phyloP scores from a whole-genome alignment of 2,329 filamentous ascomycete genomes.

The Coniochaeta ligniaria region DNA sequence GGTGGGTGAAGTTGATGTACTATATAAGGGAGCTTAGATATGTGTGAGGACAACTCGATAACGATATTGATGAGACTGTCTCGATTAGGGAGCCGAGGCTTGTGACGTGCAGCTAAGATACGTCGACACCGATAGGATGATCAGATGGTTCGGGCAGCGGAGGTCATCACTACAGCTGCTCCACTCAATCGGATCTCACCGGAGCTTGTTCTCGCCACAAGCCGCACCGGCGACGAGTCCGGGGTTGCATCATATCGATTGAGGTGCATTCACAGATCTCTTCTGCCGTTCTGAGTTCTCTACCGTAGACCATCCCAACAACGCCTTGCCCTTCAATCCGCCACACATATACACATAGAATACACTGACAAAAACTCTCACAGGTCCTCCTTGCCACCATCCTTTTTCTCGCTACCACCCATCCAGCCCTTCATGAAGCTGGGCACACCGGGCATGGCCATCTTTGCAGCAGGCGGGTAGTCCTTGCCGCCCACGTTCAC shows the following conservation, averaged over 20 bases:
- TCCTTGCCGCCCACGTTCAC: slow-evolving; percentile 34
- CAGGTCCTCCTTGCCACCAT: neutral
- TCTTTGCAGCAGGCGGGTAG: slow-evolving; percentile 36
- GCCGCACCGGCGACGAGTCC: neutral
- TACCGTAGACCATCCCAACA: neutral
- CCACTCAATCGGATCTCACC: neutral
- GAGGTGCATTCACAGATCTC: neutral
- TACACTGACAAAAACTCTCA: neutral
- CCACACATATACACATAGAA: neutral
- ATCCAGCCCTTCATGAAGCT: slow-evolving; percentile 27
- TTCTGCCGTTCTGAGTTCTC: neutral
- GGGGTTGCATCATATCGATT: neutral
- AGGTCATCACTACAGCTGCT: neutral
- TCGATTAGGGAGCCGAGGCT: neutral
- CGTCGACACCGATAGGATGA: no score
- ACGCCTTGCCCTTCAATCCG: neutral
- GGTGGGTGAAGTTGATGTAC: neutral
- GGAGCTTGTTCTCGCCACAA: neutral
- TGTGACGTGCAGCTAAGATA: no score
- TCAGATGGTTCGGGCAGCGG: no score
- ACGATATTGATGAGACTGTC: no score
- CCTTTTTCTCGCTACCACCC: slow-evolving; percentile 10
- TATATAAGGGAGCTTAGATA: neutral
- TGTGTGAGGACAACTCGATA: neutral
- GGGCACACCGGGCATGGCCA: slow-evolving; percentile 27